Evolutionary conservation across 2,329 filamentous ascomycete genomes (phyloP).

Genomic region (Monilinia polystroma): DNA sequence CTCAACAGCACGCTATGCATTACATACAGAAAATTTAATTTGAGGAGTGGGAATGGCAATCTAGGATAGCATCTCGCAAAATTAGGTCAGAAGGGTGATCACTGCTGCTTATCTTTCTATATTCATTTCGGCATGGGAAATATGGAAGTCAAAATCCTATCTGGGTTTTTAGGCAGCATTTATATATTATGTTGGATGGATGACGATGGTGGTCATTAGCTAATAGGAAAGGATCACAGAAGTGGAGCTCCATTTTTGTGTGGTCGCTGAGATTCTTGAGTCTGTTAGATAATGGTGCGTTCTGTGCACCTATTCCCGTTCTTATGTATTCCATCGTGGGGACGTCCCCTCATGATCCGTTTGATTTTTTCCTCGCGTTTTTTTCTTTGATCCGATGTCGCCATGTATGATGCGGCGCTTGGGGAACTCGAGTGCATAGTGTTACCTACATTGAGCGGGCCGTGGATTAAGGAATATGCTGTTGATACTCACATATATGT

Average conservation of each 20-base stretch:
- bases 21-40: background rate
- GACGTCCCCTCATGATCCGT: conserved; percentile 6
- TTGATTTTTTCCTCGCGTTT: background rate
- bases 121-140: background rate
- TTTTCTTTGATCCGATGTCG: background rate
- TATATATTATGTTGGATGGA: conserved; percentile 1
- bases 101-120: background rate
- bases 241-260: background rate
- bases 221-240: background rate
- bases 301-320: background rate
- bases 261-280: background rate
- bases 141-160: background rate
- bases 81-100: background rate
- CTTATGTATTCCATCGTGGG: background rate
- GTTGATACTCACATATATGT: background rate
- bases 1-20: background rate
- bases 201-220: background rate
- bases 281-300: background rate
- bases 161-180: background rate
- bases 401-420: conserved; percentile 2
- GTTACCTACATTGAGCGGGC: background rate
- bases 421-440: background rate
- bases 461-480: background rate
- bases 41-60: background rate
- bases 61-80: background rate